These are phyloP conservation scores for Helicostylum pulchrum DNA, from an alignment of 192 early-diverging fungal species.

Conservation along the genomic window DNA sequence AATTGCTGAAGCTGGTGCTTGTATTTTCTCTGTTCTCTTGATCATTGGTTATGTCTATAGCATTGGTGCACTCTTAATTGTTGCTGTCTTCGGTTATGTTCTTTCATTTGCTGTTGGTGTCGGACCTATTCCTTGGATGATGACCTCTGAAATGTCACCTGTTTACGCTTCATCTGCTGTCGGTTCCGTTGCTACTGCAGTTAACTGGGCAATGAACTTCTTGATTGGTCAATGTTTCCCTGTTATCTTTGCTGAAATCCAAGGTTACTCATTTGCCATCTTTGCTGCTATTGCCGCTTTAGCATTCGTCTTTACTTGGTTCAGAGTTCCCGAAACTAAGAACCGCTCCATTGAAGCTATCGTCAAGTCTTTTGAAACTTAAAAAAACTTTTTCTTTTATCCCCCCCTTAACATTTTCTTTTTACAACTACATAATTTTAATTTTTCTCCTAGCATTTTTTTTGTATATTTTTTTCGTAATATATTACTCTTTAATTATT, in stretches of 20 bases:
- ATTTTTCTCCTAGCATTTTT: too few relatives aligned
- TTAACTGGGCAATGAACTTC: constrained; percentile 68
- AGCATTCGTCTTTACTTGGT: constrained; percentile 39
- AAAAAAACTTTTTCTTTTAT: not conserved
- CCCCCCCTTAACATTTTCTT: too few relatives aligned
- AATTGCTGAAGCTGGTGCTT: constrained; percentile 55
- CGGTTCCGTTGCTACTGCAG: constrained; percentile 64
- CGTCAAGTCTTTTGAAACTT: constrained; percentile 24
- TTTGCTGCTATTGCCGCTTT: constrained; percentile 14
- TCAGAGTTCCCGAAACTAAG: constrained; percentile 54
- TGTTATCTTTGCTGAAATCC: constrained; percentile 29
- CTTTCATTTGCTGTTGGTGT: constrained; percentile 77
- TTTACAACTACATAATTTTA: too few relatives aligned
- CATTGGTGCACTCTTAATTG: constrained; percentile 55
- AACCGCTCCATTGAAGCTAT: constrained; percentile 57
- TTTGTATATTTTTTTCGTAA: too few relatives aligned
- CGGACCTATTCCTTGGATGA: constrained; percentile 80
- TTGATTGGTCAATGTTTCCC: constrained; percentile 45
- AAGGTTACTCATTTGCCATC: constrained; percentile 35
- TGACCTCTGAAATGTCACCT: constrained; percentile 74
- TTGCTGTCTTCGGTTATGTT: constrained; percentile 72
- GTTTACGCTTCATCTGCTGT: constrained; percentile 70
- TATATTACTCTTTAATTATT: too few relatives aligned
- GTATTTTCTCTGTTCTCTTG: constrained; percentile 45
- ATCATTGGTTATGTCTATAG: constrained; percentile 59